Conservation (phyloP, 805 yeast species). For the Scheffersomyces coipomensis region DNA sequence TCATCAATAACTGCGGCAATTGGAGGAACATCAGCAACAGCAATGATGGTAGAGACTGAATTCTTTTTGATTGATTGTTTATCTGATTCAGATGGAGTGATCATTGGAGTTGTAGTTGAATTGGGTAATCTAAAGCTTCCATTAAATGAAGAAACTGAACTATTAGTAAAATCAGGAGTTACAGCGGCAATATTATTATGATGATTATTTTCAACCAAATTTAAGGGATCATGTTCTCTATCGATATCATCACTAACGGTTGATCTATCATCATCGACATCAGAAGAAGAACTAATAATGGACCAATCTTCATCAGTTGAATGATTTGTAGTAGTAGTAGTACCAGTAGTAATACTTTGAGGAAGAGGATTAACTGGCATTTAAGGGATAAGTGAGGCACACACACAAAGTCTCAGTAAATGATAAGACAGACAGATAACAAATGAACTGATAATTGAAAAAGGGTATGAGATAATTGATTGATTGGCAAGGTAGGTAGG, state of each 20-base stretch:
- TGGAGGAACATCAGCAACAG: neutral
- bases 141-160: neutral
- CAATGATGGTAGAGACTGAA: neutral
- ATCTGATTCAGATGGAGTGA: too few species aligned
- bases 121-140: neutral
- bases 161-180: neutral
- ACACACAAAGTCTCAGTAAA: too few species aligned
- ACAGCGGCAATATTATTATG: neutral
- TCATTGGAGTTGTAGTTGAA: neutral
- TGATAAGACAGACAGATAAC: too few species aligned
- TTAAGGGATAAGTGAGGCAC: too few species aligned
- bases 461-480: too few species aligned
- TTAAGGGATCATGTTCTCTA: neutral
- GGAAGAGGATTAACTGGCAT: too few species aligned
- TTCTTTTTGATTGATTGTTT: neutral
- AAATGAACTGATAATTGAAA: too few species aligned
- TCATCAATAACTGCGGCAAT: neutral
- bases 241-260: slow-evolving; percentile 11
- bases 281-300: slow-evolving; percentile 42
- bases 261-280: slow-evolving; percentile 31
- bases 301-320: slow-evolving; percentile 43
- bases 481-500: too few species aligned
- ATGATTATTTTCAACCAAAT: neutral
- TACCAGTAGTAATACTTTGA: too few species aligned
- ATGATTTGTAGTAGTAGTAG: slow-evolving; percentile 1